Base-by-base conservation (phyloP, 2,329 filamentous ascomycete genomes). In the Fusarium sp. region DNA sequence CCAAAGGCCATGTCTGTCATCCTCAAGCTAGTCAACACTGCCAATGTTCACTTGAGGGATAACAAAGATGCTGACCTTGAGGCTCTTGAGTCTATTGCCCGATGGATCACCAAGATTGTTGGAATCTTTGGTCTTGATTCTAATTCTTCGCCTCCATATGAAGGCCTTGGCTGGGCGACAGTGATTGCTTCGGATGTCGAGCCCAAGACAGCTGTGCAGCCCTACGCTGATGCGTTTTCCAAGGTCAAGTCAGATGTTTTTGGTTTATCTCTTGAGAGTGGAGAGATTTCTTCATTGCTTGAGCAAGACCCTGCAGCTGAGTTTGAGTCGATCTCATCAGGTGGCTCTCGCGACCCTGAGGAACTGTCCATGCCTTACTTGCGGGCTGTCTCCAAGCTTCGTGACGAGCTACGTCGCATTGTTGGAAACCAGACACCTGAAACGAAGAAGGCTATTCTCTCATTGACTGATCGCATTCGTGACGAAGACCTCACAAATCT, bases 51-150 rank as follows among this genome's bases (percentile, higher is more conserved):
- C 70, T 79, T 87, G 52, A 82, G 79, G 62, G 79, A 82, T 15
- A 80, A 83, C 67, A 83, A 83, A 62, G 78, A 81, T 7, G 71
- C 79, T 33, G 82, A 87, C 64, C 76, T 87, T 17, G 70, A 74
- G 11, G 82, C 82, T 15, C 75, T 88, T 5, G 84, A 87, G 69
- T 78, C 82, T 2, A 81, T 92, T 55, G 93, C 91, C 8, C 85
- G 87, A 52, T 97, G 92, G 90, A 84, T 97, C 44, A 97, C 94
- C 2, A 88, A 88, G 58, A 91, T 97, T 61, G 89, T 96, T 17
- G 90, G 91, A 62, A 92, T 95, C 64, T 92, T 97, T 64, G 95
- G 95, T 40, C 85, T 97, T 0, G 90, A 94, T 74, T 83, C 87
- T 4, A 84, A 85, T 66, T 85, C 85, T n/a, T 76, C 72, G 8